A percentile compares a stretch with the other conserved stretches of the same genome.
These are phyloP conservation scores for Aspergillus taichungensis DNA, from an alignment of 495 filamentous ascomycete species.

Conservation along the genomic window DNA sequence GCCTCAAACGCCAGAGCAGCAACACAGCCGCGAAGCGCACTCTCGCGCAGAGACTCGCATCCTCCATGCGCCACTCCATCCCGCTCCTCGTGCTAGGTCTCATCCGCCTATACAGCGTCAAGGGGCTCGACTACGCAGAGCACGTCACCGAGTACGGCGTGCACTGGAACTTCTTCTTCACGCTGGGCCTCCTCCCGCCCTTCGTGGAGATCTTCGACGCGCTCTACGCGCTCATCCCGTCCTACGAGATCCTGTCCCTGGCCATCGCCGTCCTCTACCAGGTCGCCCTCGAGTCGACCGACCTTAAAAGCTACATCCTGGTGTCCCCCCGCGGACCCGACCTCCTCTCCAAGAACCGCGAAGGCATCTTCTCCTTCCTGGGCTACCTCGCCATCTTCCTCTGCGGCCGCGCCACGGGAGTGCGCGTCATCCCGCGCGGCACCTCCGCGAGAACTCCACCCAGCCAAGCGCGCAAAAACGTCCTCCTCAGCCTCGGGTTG, in stretches of 20 bases:
- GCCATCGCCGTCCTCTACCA: constrained; percentile 61
- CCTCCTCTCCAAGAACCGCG: constrained; percentile 79
- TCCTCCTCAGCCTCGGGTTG: constrained; percentile 49
- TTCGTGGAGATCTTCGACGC: constrained; percentile 83
- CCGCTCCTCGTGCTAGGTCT: constrained; percentile 77
- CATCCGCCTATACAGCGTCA: constrained; percentile 77
- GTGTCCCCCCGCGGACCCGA: constrained; percentile 65
- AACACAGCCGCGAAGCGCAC: constrained; percentile 27
- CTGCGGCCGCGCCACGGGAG: constrained; percentile 73
- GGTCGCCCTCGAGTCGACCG: constrained; percentile 62
- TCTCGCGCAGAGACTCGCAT: constrained; percentile 46
- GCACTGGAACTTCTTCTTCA: constrained; percentile 99
- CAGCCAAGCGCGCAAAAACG: constrained; percentile 35
- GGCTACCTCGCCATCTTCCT: constrained; percentile 96
- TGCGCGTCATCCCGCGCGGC: constrained; percentile 61
- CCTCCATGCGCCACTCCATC: constrained; percentile 67
- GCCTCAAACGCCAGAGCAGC: constrained; percentile 57
- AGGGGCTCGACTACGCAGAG: constrained; percentile 90
- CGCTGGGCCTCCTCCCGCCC: constrained; percentile 77
- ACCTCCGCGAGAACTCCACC: constrained; percentile 28
- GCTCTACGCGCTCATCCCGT: constrained; percentile 47
- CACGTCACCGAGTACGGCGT: constrained; percentile 97
- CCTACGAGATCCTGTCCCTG: constrained; percentile 63
- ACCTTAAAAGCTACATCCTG: constrained; percentile 74
- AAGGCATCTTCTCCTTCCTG: constrained; percentile 86